Evolutionary conservation across 1,284 basidiomycete species (phyloP).

Genomic region (Ustilago hordei): DNA sequence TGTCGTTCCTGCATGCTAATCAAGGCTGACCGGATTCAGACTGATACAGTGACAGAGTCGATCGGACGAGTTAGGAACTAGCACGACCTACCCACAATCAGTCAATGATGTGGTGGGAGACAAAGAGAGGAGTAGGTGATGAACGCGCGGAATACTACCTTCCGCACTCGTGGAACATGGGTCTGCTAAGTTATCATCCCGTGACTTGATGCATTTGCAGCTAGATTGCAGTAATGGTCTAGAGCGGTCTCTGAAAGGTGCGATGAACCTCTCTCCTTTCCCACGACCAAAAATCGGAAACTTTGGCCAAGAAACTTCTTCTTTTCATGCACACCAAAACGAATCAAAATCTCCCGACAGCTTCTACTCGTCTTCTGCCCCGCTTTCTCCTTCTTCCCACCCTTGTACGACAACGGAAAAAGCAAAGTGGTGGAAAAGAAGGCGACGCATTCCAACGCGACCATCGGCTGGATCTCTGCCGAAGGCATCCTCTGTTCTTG

Average conservation of each 20-base stretch:
- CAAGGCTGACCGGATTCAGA: background rate
- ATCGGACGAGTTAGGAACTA: background rate
- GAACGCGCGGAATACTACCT: conserved; percentile 1
- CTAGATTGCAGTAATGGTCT: background rate
- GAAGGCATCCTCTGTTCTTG: conserved; percentile 17
- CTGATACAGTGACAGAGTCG: background rate
- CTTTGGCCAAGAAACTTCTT: conserved; percentile 15
- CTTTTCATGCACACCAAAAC: conserved; percentile 8
- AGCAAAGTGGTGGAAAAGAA: background rate
- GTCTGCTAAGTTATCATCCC: background rate
- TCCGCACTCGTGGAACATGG: conserved; percentile 5
- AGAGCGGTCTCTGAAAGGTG: background rate
- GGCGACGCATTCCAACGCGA: background rate
- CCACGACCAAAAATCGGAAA: conserved; percentile 3
- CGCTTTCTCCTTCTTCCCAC: background rate
- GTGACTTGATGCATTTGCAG: background rate
- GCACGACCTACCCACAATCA: background rate
- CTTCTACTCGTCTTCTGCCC: background rate
- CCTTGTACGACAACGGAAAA: background rate
- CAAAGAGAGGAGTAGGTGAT: background rate
- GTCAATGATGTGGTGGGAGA: background rate
- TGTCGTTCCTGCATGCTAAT: background rate
- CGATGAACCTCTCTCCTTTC: background rate
- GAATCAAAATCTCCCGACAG: background rate
- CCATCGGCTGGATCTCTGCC: conserved; percentile 42